These are phyloP conservation scores for Penicillium sp. DNA, from an alignment of 2,329 filamentous ascomycete species.

Conservation along the genomic window DNA sequence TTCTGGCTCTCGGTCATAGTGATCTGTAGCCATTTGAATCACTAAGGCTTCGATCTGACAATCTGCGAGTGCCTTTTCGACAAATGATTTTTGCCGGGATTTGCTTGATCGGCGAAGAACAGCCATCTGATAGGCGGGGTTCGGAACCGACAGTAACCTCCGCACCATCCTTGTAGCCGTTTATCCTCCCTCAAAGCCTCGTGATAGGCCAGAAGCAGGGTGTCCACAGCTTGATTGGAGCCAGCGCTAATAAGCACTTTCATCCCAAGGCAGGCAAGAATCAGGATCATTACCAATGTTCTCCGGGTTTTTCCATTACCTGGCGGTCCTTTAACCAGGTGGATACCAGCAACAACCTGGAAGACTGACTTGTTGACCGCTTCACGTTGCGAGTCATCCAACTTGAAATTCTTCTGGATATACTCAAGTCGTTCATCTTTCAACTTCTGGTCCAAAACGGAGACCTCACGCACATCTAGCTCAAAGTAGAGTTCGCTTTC, in stretches of 20 bases:
- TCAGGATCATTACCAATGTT: conserved; percentile 7
- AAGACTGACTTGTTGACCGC: conserved; percentile 4
- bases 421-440: background rate
- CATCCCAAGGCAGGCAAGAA: conserved; percentile 2
- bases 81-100: background rate
- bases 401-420: background rate
- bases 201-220: conserved; percentile 2
- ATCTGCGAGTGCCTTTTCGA: background rate
- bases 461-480: conserved; percentile 2
- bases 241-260: conserved; percentile 5
- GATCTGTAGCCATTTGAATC: background rate
- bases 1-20: background rate
- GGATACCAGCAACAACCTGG: background rate
- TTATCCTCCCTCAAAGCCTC: background rate
- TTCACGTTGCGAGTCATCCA: conserved; percentile 1
- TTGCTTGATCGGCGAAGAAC: background rate
- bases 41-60: conserved; percentile 1
- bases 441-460: background rate
- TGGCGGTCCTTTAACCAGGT: conserved; percentile 7
- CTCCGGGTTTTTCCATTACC: conserved; percentile 12
- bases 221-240: conserved; percentile 9
- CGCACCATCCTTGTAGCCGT: background rate
- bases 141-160: background rate
- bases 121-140: background rate
- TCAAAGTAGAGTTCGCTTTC: conserved; percentile 6